Percentiles rank a stretch among this genome's conserved stretches.
Evolutionary conservation across 768 basidiomycete genomes (phyloP).

Genomic region (Tylopilus sp.): DNA sequence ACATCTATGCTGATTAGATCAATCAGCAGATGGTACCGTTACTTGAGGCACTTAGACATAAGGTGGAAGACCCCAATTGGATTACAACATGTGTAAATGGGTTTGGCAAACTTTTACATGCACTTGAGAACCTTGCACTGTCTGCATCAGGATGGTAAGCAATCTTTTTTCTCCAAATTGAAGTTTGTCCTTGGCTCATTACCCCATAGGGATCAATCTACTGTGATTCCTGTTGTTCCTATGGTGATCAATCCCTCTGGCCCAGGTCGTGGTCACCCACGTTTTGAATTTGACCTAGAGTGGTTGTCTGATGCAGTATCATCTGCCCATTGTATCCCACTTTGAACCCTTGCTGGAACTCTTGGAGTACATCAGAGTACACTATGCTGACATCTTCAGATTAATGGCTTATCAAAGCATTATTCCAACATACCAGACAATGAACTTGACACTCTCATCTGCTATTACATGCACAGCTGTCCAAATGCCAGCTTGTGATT

Average conservation of each 20-base stretch:
- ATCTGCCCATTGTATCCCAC: neutral
- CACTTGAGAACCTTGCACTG: neutral
- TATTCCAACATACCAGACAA: neutral
- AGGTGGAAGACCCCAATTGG: neutral
- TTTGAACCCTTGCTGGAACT: neutral
- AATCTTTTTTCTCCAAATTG: neutral
- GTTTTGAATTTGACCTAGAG: neutral
- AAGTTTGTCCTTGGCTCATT: neutral
- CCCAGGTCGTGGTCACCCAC: neutral
- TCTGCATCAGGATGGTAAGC: neutral
- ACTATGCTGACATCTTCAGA: neutral
- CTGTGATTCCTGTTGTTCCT: neutral
- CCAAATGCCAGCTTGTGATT: slow-evolving; percentile 21
- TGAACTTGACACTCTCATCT: neutral
- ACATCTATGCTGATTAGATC: slow-evolving; percentile 16
- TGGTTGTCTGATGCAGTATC: neutral
- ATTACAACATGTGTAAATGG: neutral
- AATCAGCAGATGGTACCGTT: slow-evolving; percentile 3
- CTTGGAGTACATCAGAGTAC: neutral
- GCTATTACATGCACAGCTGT: slow-evolving; percentile 6
- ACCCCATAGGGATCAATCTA: neutral
- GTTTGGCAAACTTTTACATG: neutral
- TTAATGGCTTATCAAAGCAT: neutral
- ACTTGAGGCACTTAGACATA: slow-evolving; percentile 10
- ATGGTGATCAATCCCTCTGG: neutral